Evolutionary conservation across 805 yeast species (phyloP).

Genomic region (Candida argentea): DNA sequence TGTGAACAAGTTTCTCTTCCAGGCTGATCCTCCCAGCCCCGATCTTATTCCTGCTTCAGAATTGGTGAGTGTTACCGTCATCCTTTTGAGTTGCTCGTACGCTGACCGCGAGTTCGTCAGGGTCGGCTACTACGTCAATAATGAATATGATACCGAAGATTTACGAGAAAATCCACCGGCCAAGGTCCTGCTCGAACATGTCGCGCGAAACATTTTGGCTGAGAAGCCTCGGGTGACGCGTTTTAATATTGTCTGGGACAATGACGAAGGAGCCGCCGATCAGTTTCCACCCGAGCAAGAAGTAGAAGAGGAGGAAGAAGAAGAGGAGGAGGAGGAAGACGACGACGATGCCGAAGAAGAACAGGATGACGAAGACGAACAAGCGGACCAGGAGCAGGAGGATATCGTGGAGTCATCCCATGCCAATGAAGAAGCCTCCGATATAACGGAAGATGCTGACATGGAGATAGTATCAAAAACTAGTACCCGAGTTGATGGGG

Average conservation of each 20-base stretch:
- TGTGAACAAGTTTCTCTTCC: constrained; percentile 80
- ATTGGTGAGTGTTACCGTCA: constrained; percentile 90
- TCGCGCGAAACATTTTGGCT: constrained; percentile 87
- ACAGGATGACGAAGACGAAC: constrained; percentile 11
- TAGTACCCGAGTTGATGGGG: no score
- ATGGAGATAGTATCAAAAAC: no score
- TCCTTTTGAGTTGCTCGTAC: constrained; percentile 84
- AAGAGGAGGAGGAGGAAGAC: constrained; percentile 19
- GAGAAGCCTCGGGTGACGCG: constrained; percentile 97
- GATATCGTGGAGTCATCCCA: constrained; percentile 3
- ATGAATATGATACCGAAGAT: constrained; percentile 92
- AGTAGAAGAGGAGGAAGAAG: constrained; percentile 37
- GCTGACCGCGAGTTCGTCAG: constrained; percentile 91
- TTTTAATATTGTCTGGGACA: constrained; percentile 96
- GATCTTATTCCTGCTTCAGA: constrained; percentile 95
- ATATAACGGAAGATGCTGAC: constrained; percentile 18
- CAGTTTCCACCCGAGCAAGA: constrained; percentile 70
- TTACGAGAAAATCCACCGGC: constrained; percentile 88
- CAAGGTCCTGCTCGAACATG: constrained; percentile 88
- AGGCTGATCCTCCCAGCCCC: constrained; percentile 95
- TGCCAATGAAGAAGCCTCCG: no score
- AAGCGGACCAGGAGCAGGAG: constrained; percentile 9
- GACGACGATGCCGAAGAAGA: constrained; percentile 19
- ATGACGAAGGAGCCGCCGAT: constrained; percentile 50
- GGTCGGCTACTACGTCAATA: constrained; percentile 95